phyloP scores from a whole-genome alignment of 2,329 filamentous ascomycete genomes.

The Alternaria consortialis region DNA sequence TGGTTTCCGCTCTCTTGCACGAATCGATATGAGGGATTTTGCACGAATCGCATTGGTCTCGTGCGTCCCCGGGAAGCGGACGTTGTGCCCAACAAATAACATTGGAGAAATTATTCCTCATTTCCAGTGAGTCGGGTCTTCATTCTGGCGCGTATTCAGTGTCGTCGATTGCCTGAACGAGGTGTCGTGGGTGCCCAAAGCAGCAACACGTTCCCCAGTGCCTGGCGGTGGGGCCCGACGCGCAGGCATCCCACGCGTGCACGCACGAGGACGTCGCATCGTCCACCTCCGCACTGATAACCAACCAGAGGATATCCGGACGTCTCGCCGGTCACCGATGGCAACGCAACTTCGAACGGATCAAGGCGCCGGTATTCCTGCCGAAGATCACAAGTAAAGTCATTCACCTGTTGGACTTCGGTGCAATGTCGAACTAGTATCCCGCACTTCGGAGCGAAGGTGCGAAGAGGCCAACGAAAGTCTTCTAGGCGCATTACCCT shows the following conservation, averaged over 20 bases:
- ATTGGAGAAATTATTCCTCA: conserved; percentile 11
- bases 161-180: conserved; percentile 22
- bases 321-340: conserved; percentile 20
- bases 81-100: conserved; percentile 17
- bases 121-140: conserved; percentile 26
- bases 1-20: conserved; percentile 35
- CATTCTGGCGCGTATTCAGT: conserved; percentile 18
- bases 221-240: conserved; percentile 19
- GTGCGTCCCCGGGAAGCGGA: conserved; percentile 18
- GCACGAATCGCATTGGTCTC: conserved; percentile 23
- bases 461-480: conserved; percentile 27
- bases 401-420: conserved; percentile 10
- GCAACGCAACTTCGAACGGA: conserved; percentile 14
- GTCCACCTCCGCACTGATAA: conserved; percentile 18
- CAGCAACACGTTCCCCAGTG: conserved; percentile 22
- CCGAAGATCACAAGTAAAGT: conserved; percentile 15
- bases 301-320: conserved; percentile 10
- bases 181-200: conserved; percentile 16
- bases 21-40: conserved; percentile 26
- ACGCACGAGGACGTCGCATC: conserved; percentile 20
- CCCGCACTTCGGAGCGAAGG: conserved; percentile 15
- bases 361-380: conserved; percentile 9
- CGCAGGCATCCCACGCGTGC: conserved; percentile 14
- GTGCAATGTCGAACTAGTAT: conserved; percentile 13
- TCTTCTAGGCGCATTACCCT: conserved; percentile 28